Evolutionary conservation across 768 basidiomycete genomes (phyloP).

Genomic region (Dendrothele bispora): DNA sequence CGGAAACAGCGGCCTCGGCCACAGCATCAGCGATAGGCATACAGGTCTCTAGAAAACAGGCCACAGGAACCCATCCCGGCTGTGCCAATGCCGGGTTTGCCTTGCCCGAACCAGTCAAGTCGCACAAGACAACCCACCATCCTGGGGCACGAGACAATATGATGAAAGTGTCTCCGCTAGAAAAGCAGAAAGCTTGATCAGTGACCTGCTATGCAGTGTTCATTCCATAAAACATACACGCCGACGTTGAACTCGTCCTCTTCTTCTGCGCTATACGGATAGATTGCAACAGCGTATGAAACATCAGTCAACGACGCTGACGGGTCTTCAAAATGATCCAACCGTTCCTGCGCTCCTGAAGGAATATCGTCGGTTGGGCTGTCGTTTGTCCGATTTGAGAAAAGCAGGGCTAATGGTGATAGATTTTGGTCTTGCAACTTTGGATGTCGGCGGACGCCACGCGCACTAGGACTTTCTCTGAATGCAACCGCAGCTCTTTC

Average conservation of each 20-base stretch:
- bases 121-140: constrained; percentile 99
- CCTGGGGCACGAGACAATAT: constrained; percentile 93
- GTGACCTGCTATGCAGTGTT: no score
- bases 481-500: constrained; percentile 47
- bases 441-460: constrained; percentile 56
- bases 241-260: constrained; percentile 98
- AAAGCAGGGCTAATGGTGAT: constrained; percentile 46
- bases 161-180: constrained; percentile 88
- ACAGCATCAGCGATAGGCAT: constrained; percentile 88
- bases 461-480: constrained; percentile 37
- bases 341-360: no score
- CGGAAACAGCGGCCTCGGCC: constrained; percentile 69
- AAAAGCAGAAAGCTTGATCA: no score
- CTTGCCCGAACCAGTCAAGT: constrained; percentile 79
- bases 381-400: no score
- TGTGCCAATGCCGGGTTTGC: constrained; percentile 74
- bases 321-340: no score
- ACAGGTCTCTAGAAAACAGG: constrained; percentile 90
- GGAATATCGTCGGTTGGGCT: no score
- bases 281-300: constrained; percentile 96
- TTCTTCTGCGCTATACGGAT: constrained; percentile 97
- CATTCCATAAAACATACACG: constrained; percentile 72
- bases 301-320: constrained; percentile 52
- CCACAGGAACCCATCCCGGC: constrained; percentile 97
- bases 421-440: constrained; percentile 69